Conservation (phyloP, 768 basidiomycete species). For the Leccinellum rugosiceps region DNA sequence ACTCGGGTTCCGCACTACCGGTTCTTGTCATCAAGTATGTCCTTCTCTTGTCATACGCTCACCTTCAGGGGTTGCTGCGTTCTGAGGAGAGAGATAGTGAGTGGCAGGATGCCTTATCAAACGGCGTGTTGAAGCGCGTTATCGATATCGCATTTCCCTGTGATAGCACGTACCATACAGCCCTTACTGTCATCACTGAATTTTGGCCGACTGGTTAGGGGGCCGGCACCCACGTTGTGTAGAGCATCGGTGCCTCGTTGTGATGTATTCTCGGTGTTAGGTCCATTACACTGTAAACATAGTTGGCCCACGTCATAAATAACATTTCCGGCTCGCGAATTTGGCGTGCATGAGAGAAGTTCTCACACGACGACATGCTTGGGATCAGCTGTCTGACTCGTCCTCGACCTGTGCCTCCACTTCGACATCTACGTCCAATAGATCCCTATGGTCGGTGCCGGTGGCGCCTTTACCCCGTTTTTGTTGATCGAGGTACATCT, state of each 20-base stretch:
- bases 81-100: conserved; percentile 30
- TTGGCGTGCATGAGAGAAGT: neutral
- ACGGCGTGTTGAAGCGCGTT: conserved; percentile 23
- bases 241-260: neutral
- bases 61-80: conserved; percentile 30
- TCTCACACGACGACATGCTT: neutral
- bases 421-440: conserved; percentile 50
- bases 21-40: conserved; percentile 35
- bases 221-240: neutral
- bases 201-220: conserved; percentile 14
- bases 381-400: conserved; percentile 24
- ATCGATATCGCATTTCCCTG: conserved; percentile 27
- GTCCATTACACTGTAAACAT: neutral
- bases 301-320: neutral
- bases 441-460: conserved; percentile 56
- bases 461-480: conserved; percentile 30
- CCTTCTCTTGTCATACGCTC: conserved; percentile 38
- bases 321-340: neutral
- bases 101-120: conserved; percentile 31
- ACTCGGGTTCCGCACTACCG: conserved; percentile 3
- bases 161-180: conserved; percentile 24
- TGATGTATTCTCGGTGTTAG: neutral
- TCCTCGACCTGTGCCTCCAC: conserved; percentile 28
- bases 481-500: conserved; percentile 66
- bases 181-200: conserved; percentile 18